phyloP scores from a whole-genome alignment of 768 basidiomycete species.

The Panaeolus papilionaceus region DNA sequence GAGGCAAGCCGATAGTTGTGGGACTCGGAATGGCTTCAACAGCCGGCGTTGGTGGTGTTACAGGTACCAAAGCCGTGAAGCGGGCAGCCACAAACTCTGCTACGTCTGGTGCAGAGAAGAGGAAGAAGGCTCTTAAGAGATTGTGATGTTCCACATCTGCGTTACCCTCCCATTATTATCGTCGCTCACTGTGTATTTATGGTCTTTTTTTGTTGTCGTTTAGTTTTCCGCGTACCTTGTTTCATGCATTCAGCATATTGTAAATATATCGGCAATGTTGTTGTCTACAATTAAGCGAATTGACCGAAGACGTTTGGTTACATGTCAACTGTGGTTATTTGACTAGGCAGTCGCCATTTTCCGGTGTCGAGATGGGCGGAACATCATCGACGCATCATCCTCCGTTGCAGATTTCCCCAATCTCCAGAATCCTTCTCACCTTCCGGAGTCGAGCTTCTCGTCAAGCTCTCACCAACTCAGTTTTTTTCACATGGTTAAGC shows the following conservation, averaged over 20 bases:
- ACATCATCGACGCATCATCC: not conserved
- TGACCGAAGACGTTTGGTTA: not conserved
- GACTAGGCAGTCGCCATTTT: not conserved
- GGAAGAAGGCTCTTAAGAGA: conserved; percentile 89
- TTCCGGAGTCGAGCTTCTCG: conserved; percentile 8
- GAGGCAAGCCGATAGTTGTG: conserved; percentile 39
- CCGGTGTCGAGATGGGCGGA: conserved; percentile 2
- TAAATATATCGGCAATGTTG: conserved; percentile 12
- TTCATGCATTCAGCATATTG: conserved; percentile 9
- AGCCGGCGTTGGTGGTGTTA: conserved; percentile 37
- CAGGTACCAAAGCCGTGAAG: conserved; percentile 70
- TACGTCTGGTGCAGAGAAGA: conserved; percentile 71
- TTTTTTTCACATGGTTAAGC: not conserved
- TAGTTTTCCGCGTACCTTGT: conserved; percentile 13
- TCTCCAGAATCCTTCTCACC: not conserved
- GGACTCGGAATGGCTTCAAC: conserved; percentile 41
- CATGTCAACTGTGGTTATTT: not conserved
- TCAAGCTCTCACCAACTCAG: not conserved
- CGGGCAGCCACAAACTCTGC: conserved; percentile 62
- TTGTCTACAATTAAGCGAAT: not conserved
- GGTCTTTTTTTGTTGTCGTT: conserved; percentile 10
- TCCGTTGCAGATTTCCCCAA: not conserved
- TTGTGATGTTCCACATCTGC: conserved; percentile 42
- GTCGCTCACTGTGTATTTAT: conserved; percentile 12
- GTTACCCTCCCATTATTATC: conserved; percentile 1